phyloP scores from a whole-genome alignment of 1,284 basidiomycete genomes.

The Ganoderma boninense region DNA sequence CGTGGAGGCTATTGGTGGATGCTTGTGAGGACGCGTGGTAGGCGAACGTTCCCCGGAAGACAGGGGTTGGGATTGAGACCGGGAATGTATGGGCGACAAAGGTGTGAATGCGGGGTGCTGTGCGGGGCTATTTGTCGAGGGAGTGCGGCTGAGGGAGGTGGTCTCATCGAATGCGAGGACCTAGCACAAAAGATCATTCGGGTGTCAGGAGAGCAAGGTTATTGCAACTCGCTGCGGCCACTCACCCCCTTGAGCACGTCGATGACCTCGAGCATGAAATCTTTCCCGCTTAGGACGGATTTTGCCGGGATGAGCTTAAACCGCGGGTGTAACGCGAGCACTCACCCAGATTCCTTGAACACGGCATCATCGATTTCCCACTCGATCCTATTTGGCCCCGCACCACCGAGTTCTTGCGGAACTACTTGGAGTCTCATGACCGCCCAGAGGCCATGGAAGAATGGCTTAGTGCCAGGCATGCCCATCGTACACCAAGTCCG shows the following conservation, averaged over 20 bases:
- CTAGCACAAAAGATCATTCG: slow-evolving; percentile 33
- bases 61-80: slow-evolving; percentile 64
- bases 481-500: slow-evolving; percentile 80
- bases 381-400: slow-evolving; percentile 68
- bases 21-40: slow-evolving; percentile 44
- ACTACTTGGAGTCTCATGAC: slow-evolving; percentile 77
- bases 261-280: slow-evolving; percentile 85
- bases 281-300: slow-evolving; percentile 67
- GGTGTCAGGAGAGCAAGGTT: not conserved
- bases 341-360: slow-evolving; percentile 85
- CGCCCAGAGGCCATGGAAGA: slow-evolving; percentile 81
- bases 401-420: slow-evolving; percentile 76
- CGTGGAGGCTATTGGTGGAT: slow-evolving; percentile 48
- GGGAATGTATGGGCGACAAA: slow-evolving; percentile 54
- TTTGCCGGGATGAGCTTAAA: slow-evolving; percentile 30
- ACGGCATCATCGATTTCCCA: slow-evolving; percentile 88
- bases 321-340: slow-evolving; percentile 35
- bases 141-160: slow-evolving; percentile 51
- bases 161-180: slow-evolving; percentile 70
- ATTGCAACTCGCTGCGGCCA: slow-evolving; percentile 25
- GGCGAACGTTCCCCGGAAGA: slow-evolving; percentile 44
- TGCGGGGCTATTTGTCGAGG: slow-evolving; percentile 45
- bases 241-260: slow-evolving; percentile 83
- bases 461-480: slow-evolving; percentile 83
- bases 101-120: slow-evolving; percentile 45